Percentiles rank a stretch among this genome's conserved stretches.
Conservation (phyloP, 164 flowering plant genomes). For the Litsea cubeba region DNA sequence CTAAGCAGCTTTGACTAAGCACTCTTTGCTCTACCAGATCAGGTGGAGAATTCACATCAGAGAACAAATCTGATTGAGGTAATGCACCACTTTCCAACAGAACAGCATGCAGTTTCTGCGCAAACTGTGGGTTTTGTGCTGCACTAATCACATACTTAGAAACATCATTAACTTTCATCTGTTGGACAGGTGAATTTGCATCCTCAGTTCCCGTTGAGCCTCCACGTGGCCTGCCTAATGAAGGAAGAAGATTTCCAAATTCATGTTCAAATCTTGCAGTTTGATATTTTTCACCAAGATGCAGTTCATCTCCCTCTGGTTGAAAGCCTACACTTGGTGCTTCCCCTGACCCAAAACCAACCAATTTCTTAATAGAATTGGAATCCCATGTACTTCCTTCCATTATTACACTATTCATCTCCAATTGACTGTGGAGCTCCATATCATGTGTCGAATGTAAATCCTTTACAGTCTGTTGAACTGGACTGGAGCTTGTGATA, state of each 20-base stretch:
- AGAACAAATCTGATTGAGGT: constrained; percentile 65
- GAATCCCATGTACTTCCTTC: too few relatives aligned
- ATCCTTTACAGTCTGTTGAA: constrained; percentile 19
- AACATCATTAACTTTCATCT: constrained; percentile 68
- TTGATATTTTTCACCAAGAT: constrained; percentile 23
- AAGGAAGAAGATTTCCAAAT: constrained; percentile 48
- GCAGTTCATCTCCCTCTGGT: constrained; percentile 13
- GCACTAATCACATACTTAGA: constrained; percentile 78
- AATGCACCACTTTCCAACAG: constrained; percentile 78
- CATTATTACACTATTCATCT: too few relatives aligned
- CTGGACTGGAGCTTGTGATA: constrained; percentile 28
- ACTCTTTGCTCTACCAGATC: constrained; percentile 25
- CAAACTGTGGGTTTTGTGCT: constrained; percentile 82
- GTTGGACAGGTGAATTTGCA: constrained; percentile 52
- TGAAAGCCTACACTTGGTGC: constrained; percentile 15
- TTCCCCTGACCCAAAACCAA: constrained; percentile 13
- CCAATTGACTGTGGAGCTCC: not conserved
- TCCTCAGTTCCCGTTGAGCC: constrained; percentile 26
- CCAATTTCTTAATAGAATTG: too few relatives aligned
- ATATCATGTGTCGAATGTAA: constrained; percentile 27
- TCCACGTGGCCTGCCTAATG: constrained; percentile 30
- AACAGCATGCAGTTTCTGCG: constrained; percentile 78
- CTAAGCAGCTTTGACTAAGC: constrained; percentile 19
- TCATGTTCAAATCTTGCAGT: constrained; percentile 50
- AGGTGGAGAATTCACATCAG: constrained; percentile 32